Evolutionary conservation across 768 basidiomycete genomes (phyloP), one percentile per base, ranked within the genome.

Genomic region (Solioccasus polychromus): DNA sequence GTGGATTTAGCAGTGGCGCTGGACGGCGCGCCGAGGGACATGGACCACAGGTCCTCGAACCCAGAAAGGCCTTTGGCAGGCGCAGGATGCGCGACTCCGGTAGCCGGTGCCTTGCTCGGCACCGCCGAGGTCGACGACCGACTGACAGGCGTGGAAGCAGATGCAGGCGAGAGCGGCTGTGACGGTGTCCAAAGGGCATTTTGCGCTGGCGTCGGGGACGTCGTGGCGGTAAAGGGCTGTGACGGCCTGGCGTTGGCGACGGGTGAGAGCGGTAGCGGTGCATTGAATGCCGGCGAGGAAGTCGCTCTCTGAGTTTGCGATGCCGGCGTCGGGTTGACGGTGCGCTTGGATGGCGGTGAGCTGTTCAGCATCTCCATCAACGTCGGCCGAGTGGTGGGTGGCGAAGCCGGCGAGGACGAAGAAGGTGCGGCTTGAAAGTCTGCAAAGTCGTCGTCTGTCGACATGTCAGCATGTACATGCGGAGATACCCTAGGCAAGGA

Each of bases 31-130:
- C 85, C 85, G 29, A 94, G 75, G 2, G 85, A 88, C 75, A 92
- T 75, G 18, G 79, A 78, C 88, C 89, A 96, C 53, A 96, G 64
- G 62, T 96, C 93, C 51, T 93, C 93, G 59, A 95, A 96, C 58
- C 82, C 83, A 32, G 45, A 77, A 69, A 45, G 63, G 58, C 29
- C 81, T 55, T 58, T 75, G 61, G 58, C 40, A 7, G 68, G 47
- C 18, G 72, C 61, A 2, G 61, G 35, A 14, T 57, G 35, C n/a
- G 57, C 38, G 4, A 55, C 41, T 19, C 51, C 37, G 3, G 64
- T 52, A 17, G 37, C 17, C 6, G 53, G 37, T 8, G 48, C 25
- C 36, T 50, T 62, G 50, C 28, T 53, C 24, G 56, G 55, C n/a
- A 35, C 31, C 20, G 48, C 25, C 18, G 50, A 44, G 14, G 45